These are phyloP conservation scores for Linum tenue DNA, from an alignment of 345 rosid species.

Conservation along the genomic window DNA sequence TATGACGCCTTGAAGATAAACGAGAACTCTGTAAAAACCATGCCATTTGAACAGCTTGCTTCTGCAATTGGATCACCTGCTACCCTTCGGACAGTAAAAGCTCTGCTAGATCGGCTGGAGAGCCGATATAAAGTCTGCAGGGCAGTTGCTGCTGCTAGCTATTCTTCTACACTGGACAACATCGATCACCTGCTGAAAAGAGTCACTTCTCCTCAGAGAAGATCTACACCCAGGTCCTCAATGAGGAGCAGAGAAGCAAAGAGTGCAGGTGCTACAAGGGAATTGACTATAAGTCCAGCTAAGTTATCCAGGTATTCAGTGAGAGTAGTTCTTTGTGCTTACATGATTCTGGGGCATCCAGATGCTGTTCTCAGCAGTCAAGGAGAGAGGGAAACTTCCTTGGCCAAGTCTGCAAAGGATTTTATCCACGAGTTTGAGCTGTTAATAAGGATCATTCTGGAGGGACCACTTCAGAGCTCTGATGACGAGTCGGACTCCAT, in stretches of 20 bases:
- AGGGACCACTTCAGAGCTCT: conserved; percentile 59
- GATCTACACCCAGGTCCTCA: conserved; percentile 32
- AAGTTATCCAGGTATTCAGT: conserved; percentile 72
- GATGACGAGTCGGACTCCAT: conserved; percentile 38
- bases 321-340: conserved; percentile 81
- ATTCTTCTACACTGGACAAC: conserved; percentile 38
- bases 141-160: conserved; percentile 23
- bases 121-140: conserved; percentile 57
- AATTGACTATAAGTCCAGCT: conserved; percentile 28
- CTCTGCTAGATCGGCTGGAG: conserved; percentile 73
- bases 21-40: conserved; percentile 36
- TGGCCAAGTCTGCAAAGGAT: conserved; percentile 56
- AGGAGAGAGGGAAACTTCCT: conserved; percentile 76
- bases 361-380: conserved; percentile 88
- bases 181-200: conserved; percentile 86
- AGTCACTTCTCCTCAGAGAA: conserved; percentile 67
- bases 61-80: conserved; percentile 49
- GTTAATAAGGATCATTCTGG: conserved; percentile 55
- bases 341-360: conserved; percentile 94
- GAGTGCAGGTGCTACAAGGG: conserved; percentile 32
- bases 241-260: conserved; percentile 46
- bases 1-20: conserved; percentile 57
- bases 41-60: conserved; percentile 89
- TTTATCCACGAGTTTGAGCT: conserved; percentile 64
- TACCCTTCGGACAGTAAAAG: conserved; percentile 53